phyloP scores from a whole-genome alignment of 495 filamentous ascomycete genomes.

The Aspergillus campestris region DNA sequence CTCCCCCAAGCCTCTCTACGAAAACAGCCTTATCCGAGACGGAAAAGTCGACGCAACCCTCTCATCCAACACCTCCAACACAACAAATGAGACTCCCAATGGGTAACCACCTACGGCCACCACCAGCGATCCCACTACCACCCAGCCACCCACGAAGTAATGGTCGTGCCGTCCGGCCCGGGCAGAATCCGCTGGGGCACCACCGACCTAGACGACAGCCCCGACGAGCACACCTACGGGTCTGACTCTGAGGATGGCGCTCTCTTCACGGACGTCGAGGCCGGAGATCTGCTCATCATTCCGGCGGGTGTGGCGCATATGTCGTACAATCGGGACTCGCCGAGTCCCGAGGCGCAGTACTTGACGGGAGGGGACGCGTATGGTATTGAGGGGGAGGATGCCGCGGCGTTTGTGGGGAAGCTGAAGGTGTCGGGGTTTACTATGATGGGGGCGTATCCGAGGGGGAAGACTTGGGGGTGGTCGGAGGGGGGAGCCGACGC shows the following conservation, averaged over 20 bases:
- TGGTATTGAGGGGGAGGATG: conserved; percentile 8
- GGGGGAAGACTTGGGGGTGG: conserved; percentile 6
- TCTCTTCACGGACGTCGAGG: conserved; percentile 16
- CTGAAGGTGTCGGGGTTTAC: conserved; percentile 7
- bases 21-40: conserved; percentile 4
- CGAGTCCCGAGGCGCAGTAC: conserved; percentile 6
- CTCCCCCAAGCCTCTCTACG: conserved; percentile 23
- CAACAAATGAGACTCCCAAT: conserved; percentile 27
- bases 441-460: conserved; percentile 14
- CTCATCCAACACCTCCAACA: conserved; percentile 22
- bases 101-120: conserved; percentile 27
- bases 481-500: conserved; percentile 5
- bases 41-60: conserved; percentile 5
- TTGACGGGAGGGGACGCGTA: conserved; percentile 23
- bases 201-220: conserved; percentile 20
- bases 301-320: conserved; percentile 30
- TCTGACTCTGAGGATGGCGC: conserved; percentile 6
- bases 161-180: conserved; percentile 26
- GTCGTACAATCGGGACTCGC: conserved; percentile 13
- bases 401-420: conserved; percentile 3
- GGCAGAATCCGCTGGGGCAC: conserved; percentile 29
- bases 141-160: conserved; percentile 28
- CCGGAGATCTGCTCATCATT: conserved; percentile 29
- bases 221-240: conserved; percentile 18
- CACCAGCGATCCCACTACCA: conserved; percentile 31